Base-by-base conservation (phyloP, 2,329 filamentous ascomycete species). In the Alternaria metachromatica region DNA sequence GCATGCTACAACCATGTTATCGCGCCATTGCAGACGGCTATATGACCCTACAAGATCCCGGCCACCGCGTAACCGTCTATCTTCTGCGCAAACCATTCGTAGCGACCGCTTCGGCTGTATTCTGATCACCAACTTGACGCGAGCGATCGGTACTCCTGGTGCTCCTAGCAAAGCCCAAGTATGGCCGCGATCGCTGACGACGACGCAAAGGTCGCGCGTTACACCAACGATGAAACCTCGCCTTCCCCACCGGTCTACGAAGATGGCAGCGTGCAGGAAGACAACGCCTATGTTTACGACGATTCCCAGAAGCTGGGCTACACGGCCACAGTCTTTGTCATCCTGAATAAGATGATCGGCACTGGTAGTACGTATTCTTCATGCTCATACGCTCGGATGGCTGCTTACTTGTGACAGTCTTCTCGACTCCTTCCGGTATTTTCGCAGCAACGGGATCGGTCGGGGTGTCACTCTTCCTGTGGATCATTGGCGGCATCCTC, bases 391-490 rank as follows among this genome's bases (percentile, higher is more conserved):
- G 48, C 45, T 53, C 45, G 69, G 43, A 63, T 58, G 23, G 4
- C 25, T 48, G 30, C 64, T 71, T 8, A 72, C 53, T 9, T 21
- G 4, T 8, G 21, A n/a, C 23, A 76, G 75, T 86, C 23, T 88
- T 87, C 70, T 86, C 86, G 1, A 86, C 87, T 1, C 87, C 87
- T 1, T 84, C 84, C 2, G 85, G 86, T n/a, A 86, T 88, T 51
- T 86, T 87, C 62, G 81, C 82, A 8, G 83, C 84, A 1, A 84
- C 86, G 2, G 86, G 86, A 0, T 87, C 83, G 8, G 86, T 88
- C 5, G 87, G 87, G 3, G 82, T 87, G 48, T 80, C 83, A 8
- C 75, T 88, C 13, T 78, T 86, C 49, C 75, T 88, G 20, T 88
- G 87, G 87, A 80, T 87, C 1, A 75, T 87, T 10, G 86, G 77